Base-by-base conservation (phyloP, 768 basidiomycete genomes). In the Amanita inopinata region DNA sequence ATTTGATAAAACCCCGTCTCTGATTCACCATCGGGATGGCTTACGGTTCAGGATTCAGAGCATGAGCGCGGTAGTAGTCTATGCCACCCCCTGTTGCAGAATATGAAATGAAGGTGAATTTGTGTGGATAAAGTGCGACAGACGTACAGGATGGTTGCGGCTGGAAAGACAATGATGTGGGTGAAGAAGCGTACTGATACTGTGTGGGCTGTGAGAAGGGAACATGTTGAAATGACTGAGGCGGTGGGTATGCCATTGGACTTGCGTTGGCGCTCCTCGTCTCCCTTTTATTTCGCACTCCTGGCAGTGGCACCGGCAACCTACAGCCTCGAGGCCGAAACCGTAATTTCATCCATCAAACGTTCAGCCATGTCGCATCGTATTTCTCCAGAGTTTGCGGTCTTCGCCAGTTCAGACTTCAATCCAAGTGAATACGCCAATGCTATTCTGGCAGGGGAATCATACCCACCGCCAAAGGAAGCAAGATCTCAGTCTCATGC, bases 381-480 rank as follows among this genome's bases (percentile, higher is more conserved):
- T n/a, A 7, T 28, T n/a, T 37, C 33, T 18, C n/a, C 27, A 81
- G 89, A 91, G 50, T 84, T 91, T 54, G 57, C 78, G 11, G 72
- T 81, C 34, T 97, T 96, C 55, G 69, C 85, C 20, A 70, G 63
- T 31, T 58, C 77, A 2, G 70, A 79, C 24, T 98, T 97, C 59
- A 83, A 94, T 57, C 71, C 88, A 11, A 84, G 87, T 54, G 83
- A 85, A 31, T 96, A 93, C 57, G 93, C 93, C 2, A 92, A 92
- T 59, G 80, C 88, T 11, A 74, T 94, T 41, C 72, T 97, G 17
- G 83, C 91, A 3, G 85, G 88, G 18, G 83, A 91, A 51, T 57
- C 78, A 0, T 89, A 93, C 56, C 74, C 79, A 9, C 60, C 70
- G 10, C 44, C 55, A 35, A 28, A 58, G 3, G 38, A 63, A 60